Evolutionary conservation across 768 basidiomycete genomes (phyloP).

Genomic region (Rhodotorula diobovata): DNA sequence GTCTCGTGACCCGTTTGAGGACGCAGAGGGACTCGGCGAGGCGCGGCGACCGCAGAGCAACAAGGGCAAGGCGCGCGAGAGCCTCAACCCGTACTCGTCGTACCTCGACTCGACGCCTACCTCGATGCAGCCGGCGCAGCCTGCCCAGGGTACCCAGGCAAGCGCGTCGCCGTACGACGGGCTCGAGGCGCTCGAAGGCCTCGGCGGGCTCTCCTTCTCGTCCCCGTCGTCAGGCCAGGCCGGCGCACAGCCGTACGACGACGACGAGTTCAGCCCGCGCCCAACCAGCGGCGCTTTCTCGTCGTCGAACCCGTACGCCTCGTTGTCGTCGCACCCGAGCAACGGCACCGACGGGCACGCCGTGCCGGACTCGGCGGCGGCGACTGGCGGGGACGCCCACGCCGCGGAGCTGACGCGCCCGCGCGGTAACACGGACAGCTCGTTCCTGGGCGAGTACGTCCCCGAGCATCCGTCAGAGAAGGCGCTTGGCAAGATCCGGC

Average conservation of each 20-base stretch:
- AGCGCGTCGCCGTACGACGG: conserved; percentile 5
- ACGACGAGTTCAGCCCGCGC: background rate
- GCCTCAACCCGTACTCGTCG: conserved; percentile 13
- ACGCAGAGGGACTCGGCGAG: background rate
- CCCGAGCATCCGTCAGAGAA: conserved; percentile 22
- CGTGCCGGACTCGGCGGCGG: background rate
- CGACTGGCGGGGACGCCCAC: background rate
- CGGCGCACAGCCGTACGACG: background rate
- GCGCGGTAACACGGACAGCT: background rate
- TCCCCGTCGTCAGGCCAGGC: background rate
- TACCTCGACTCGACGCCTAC: conserved; percentile 4
- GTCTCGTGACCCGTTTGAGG: too few relatives aligned
- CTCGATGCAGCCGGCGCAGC: too few relatives aligned
- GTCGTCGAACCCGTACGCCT: conserved; percentile 30
- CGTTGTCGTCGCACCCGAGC: background rate
- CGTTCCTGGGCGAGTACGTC: background rate
- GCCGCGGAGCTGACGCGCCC: background rate
- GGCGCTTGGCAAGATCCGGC: conserved; percentile 34
- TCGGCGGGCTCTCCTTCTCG: background rate
- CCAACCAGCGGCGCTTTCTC: conserved; percentile 1
- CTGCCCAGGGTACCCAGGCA: too few relatives aligned
- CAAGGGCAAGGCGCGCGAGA: conserved; percentile 5
- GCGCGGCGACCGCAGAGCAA: background rate
- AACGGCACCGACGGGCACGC: background rate
- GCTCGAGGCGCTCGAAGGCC: background rate